Evolutionary conservation across 768 basidiomycete genomes (phyloP), one percentile per base, ranked within the genome.

Genomic region (Coprinopsis strossmayeri): DNA sequence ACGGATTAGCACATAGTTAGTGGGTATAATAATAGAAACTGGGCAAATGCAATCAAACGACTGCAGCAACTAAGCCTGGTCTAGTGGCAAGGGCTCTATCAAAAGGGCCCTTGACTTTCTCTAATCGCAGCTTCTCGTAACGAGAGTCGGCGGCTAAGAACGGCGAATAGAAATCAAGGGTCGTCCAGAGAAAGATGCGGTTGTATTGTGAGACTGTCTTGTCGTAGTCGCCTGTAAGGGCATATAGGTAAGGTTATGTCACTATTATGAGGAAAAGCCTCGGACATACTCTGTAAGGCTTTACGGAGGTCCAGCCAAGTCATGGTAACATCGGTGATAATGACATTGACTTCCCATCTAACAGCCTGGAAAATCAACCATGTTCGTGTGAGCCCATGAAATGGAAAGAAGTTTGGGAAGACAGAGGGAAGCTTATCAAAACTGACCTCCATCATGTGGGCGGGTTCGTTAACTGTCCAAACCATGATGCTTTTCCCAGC

Each of bases 401-500:
- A 47, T 20, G n/a, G n/a, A 38, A 48, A 26, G 43, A n/a, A 23
- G 25, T 5, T 18, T n/a, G 12, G 7, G n/a, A 30, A 28, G 10
- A 53, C 43, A 50, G 38, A n/a, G n/a, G n/a, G n/a, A n/a, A n/a
- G n/a, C n/a, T 18, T 40, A n/a, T 47, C 23, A 23, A 43, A 44
- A 25, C 3, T 35, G 24, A 83, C 88, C 80, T 92, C 89, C 77
- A 90, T 87, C 90, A 92, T 91, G 59, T 91, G 82, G 46, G 80
- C 81, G 9, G 82, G 82, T 39, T 84, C 76, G 60, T 99, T 99
- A 23, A 98, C 95, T 0, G 96, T 99, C 96, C 94, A 97, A 2
- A 92, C 91, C 78, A 94, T 85, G 48, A 98, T 57, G 55, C 76
- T 75, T 76, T 96, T 96, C 17, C 86, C 86, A 1, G 81, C 81